Base-by-base conservation (phyloP, 148 eudicot genomes). In the Rhododendron mucronatum region DNA sequence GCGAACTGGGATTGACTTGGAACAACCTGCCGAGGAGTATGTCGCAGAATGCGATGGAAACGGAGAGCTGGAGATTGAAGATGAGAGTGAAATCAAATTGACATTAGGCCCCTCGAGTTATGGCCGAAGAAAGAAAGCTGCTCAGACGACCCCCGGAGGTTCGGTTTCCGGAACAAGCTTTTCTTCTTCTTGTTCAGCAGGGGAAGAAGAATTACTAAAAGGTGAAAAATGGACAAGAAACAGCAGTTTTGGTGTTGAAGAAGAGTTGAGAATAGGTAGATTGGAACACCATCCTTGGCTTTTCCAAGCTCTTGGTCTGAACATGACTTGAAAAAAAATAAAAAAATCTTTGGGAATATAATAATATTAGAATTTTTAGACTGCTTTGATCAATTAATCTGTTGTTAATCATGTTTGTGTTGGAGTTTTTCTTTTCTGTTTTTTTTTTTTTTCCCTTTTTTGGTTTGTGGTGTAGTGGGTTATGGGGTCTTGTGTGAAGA, bases 31-130 rank as follows among this genome's bases (percentile, higher is more conserved):
- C 39, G 85, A 83, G 33, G 90, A 88, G 84, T 28, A 82, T 26
- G 47, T 82, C 45, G 63, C 83, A 26, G 92, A 88, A 59, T 57
- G 82, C 6, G 79, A 83, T 61, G 84, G 37, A 55, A 80, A 86
- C 35, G 83, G 81, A 16, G 69, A 83, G n/a, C 15, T 39, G 14
- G 86, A 88, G 85, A 81, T 88, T 13, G 91, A 87, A 71, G 93
- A 94, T 30, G 96, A 95, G 86, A 83, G 86, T 78, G 94, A 95
- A 50, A 89, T 95, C 77, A 93, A 93, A 92, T 89, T 96, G 10
- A 94, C 98, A 79, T 89, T 96, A 85, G 99, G 96, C 78, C 95
- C 93, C 11, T 59, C 91, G 15, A 88, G 87, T 73, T 85, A 86
- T 78, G 84, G 87, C 67, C 82, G 50, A 71, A 81, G 89, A 63